Evolutionary conservation across 768 basidiomycete species (phyloP).

Genomic region (Auriscalpium orientale): DNA sequence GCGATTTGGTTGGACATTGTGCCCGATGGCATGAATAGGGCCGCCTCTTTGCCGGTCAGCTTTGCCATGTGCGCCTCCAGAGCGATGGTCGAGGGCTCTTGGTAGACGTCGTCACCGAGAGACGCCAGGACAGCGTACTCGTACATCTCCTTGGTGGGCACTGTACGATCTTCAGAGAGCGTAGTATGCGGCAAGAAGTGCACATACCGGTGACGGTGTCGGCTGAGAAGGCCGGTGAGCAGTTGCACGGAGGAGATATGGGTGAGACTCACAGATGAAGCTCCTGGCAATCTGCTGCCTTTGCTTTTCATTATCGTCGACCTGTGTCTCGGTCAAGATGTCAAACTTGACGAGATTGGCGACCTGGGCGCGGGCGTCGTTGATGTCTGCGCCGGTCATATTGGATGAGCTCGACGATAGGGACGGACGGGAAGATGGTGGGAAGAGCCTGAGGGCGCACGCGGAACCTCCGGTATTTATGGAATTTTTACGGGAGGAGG

Average conservation of each 20-base stretch:
- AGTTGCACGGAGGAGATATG: neutral
- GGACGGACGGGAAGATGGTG: no score
- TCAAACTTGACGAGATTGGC: slow-evolving; percentile 47
- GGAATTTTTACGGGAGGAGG: no score
- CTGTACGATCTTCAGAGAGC: slow-evolving; percentile 12
- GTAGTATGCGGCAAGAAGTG: neutral
- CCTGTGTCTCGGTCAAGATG: slow-evolving; percentile 41
- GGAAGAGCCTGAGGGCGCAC: no score
- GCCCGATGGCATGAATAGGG: slow-evolving; percentile 79
- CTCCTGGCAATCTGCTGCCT: slow-evolving; percentile 52
- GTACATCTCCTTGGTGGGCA: slow-evolving; percentile 66
- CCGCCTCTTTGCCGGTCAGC: slow-evolving; percentile 86
- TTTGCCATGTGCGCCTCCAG: slow-evolving; percentile 67
- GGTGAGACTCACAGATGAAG: slow-evolving; percentile 56
- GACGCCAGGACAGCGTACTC: slow-evolving; percentile 60
- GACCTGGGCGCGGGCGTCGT: slow-evolving; percentile 21
- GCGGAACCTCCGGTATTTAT: no score
- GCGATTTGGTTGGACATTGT: slow-evolving; percentile 89
- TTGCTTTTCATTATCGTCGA: slow-evolving; percentile 45
- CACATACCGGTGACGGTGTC: slow-evolving; percentile 42
- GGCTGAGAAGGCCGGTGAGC: slow-evolving; percentile 23
- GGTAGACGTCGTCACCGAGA: slow-evolving; percentile 74
- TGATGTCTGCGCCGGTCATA: slow-evolving; percentile 3
- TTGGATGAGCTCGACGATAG: no score
- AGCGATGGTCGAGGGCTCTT: slow-evolving; percentile 51